Base-by-base conservation (phyloP, 75 land plant species). In the Gnetum montanum region DNA sequence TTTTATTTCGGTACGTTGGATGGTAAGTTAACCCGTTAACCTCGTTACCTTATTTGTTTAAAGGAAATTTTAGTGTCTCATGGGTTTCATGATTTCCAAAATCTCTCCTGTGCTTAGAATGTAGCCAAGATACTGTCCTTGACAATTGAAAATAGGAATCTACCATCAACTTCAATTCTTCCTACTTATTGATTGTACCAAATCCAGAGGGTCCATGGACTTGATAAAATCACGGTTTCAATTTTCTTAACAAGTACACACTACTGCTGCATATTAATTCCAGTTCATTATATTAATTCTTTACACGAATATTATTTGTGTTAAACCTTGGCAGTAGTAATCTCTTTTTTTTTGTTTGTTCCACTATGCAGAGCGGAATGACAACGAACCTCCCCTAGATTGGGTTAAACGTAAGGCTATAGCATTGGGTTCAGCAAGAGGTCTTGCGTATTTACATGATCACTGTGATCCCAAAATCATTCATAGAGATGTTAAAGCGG, bases 401-500 rank as follows among this genome's bases (percentile, higher is more conserved):
- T 87, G 92, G 92, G 79, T 73, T 34, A 74, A 68, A 4, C 51
- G 92, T 43, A 80, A 74, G 65, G 50, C 80, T 51, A 87, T 87
- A 41, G 84, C 92, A 26, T 57, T 87, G 61, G 92, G 92, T 19
- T 72, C 92, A 36, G 92, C 93, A 10, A 75, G 90, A 50, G 93
- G 93, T 23, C 81, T 88, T 31, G 78, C 93, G 31, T 88, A 88
- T 61, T 66, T 88, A 65, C 88, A 87, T 62, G 88, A 88, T 61
- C 89, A 85, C 53, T 88, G 90, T 75, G 90, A 85, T 61, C 90
- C 90, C 29, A 85, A 85, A 62, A 85, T 85, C 56, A 85, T 85
- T 63, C 90, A 85, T 56, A 78, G 90, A 46, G 90, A 85, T 66
- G 90, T 85, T 5, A 85, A 85, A 63, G 90, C 90, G 49, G 90